Evolutionary conservation across 805 yeast genomes (phyloP).

Genomic region (Candida fluviatilis): DNA sequence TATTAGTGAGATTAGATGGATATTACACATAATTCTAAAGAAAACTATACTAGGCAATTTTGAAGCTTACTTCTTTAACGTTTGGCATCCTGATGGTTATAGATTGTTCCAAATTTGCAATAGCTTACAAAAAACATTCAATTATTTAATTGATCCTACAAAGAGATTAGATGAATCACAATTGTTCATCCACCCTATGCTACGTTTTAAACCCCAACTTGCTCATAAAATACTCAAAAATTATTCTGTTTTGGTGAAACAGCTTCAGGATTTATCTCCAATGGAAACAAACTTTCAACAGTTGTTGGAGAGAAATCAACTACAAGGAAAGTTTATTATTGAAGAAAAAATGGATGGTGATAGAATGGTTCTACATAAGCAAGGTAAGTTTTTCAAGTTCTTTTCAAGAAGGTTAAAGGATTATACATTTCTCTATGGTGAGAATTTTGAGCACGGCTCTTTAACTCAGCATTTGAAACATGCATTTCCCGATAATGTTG

Average conservation of each 20-base stretch:
- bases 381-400: slow-evolving; percentile 40
- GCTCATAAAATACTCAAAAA: slow-evolving; percentile 48
- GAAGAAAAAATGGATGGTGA: slow-evolving; percentile 97
- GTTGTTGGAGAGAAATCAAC: slow-evolving; percentile 11
- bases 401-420: slow-evolving; percentile 70
- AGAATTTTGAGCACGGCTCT: slow-evolving; percentile 43
- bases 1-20: slow-evolving; percentile 61
- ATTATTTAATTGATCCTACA: slow-evolving; percentile 48
- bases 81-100: slow-evolving; percentile 80
- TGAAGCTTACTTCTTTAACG: slow-evolving; percentile 51
- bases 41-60: slow-evolving; percentile 55
- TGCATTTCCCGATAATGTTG: slow-evolving; percentile 36
- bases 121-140: slow-evolving; percentile 56
- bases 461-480: slow-evolving; percentile 48
- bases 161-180: slow-evolving; percentile 38
- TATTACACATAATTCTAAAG: slow-evolving; percentile 64
- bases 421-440: slow-evolving; percentile 68
- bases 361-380: slow-evolving; percentile 72
- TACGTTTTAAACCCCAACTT: slow-evolving; percentile 73
- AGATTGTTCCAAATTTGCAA: slow-evolving; percentile 62
- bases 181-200: slow-evolving; percentile 39
- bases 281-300: slow-evolving; percentile 15
- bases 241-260: slow-evolving; percentile 40
- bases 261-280: slow-evolving; percentile 32
- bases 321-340: slow-evolving; percentile 47